phyloP scores from a whole-genome alignment of 2,329 filamentous ascomycete species.

The Nemania abortiva region DNA sequence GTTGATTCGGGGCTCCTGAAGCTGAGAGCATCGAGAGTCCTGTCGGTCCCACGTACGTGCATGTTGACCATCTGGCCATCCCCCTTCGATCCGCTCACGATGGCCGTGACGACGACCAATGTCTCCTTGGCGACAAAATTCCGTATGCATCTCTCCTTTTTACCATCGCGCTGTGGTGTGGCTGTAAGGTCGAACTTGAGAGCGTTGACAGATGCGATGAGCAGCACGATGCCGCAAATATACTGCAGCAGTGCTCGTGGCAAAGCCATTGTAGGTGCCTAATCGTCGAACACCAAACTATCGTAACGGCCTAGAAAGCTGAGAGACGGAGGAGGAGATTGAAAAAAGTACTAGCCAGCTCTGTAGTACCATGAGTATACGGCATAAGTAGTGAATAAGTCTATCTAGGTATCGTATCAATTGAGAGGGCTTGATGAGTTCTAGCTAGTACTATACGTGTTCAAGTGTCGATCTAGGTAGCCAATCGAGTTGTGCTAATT shows the following conservation, averaged over 20 bases:
- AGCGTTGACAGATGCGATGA: slow-evolving; percentile 69
- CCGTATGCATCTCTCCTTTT: slow-evolving; percentile 87
- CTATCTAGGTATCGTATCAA: neutral
- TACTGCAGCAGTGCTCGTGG: slow-evolving; percentile 67
- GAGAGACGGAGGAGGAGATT: neutral
- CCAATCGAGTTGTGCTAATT: slow-evolving; percentile 21
- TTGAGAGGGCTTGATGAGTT: slow-evolving; percentile 11
- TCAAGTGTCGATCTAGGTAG: slow-evolving; percentile 25
- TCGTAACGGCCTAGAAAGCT: slow-evolving; percentile 7
- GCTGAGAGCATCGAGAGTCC: neutral
- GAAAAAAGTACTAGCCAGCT: no score
- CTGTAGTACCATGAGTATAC: no score
- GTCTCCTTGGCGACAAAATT: slow-evolving; percentile 96
- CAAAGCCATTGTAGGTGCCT: slow-evolving; percentile 58
- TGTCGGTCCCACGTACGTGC: slow-evolving; percentile 71
- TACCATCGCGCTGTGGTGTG: slow-evolving; percentile 66
- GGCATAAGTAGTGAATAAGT: neutral
- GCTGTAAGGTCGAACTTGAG: slow-evolving; percentile 95
- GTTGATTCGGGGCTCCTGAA: neutral
- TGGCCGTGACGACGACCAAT: slow-evolving; percentile 94
- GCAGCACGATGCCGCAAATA: slow-evolving; percentile 68
- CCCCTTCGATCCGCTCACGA: slow-evolving; percentile 83
- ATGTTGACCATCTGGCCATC: slow-evolving; percentile 96
- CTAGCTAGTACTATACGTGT: slow-evolving; percentile 29
- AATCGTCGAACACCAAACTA: slow-evolving; percentile 2